Percentiles rank a stretch among this genome's conserved stretches.
phyloP scores from a whole-genome alignment of 345 rosid genomes.

The Eutrema heterophyllum region DNA sequence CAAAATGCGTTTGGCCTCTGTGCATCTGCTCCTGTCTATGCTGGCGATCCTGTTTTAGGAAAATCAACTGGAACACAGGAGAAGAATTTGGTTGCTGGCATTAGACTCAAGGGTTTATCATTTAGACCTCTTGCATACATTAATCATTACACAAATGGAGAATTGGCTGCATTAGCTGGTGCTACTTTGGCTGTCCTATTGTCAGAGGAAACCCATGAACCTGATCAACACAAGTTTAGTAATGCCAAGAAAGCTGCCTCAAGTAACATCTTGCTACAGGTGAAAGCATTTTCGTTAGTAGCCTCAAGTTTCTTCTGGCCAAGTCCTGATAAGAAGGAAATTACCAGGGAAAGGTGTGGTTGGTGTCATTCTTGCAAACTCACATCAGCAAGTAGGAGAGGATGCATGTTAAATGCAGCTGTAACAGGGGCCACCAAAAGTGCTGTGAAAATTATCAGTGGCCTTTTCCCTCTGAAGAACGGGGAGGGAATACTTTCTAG shows the following conservation, averaged over 20 bases:
- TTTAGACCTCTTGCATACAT: slow-evolving; percentile 69
- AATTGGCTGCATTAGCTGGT: slow-evolving; percentile 80
- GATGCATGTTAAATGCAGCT: slow-evolving; percentile 88
- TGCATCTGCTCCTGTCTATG: slow-evolving; percentile 40
- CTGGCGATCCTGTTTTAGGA: slow-evolving; percentile 33
- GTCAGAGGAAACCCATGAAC: slow-evolving; percentile 71
- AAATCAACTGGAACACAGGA: too few relatives aligned
- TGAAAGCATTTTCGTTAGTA: slow-evolving; percentile 70
- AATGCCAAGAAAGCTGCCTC: slow-evolving; percentile 53
- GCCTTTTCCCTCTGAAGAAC: slow-evolving; percentile 50
- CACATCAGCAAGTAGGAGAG: slow-evolving; percentile 56
- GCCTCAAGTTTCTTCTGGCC: slow-evolving; percentile 97
- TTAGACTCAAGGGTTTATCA: slow-evolving; percentile 40
- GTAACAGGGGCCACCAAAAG: slow-evolving; percentile 58
- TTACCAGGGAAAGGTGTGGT: slow-evolving; percentile 96
- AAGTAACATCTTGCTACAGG: slow-evolving; percentile 57
- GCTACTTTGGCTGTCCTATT: slow-evolving; percentile 62
- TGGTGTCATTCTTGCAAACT: slow-evolving; percentile 95
- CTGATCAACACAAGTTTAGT: slow-evolving; percentile 50
- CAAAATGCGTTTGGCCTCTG: slow-evolving; percentile 24
- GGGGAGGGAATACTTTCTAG: slow-evolving; percentile 61
- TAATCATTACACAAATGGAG: slow-evolving; percentile 79
- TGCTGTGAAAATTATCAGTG: slow-evolving; percentile 51
- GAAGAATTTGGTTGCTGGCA: slow-evolving; percentile 31
- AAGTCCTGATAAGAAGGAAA: slow-evolving; percentile 78